phyloP scores from a whole-genome alignment of 495 filamentous ascomycete species.

The Penicillium simplicissimum region DNA sequence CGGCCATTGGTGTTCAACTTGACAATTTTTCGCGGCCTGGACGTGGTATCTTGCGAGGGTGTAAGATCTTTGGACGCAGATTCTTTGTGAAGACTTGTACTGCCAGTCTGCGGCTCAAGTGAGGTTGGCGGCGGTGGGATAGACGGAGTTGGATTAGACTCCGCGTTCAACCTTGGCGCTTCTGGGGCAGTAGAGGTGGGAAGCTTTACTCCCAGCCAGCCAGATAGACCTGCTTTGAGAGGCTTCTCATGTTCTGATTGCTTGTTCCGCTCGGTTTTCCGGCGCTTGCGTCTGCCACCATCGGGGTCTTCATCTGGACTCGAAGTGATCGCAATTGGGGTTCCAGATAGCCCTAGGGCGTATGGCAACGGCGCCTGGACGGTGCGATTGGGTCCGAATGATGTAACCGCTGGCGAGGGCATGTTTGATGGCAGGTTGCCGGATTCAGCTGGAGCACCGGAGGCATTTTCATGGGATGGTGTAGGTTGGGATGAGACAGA shows the following conservation, averaged over 20 bases:
- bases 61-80: background rate
- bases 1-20: slow-evolving; percentile 58
- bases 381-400: background rate
- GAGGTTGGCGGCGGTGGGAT: background rate
- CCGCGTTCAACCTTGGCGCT: background rate
- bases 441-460: background rate
- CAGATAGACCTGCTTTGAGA: slow-evolving; percentile 17
- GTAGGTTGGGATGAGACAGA: slow-evolving; percentile 16
- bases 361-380: background rate
- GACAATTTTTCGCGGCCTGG: slow-evolving; percentile 47
- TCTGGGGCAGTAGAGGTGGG: background rate
- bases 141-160: background rate
- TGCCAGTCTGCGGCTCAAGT: background rate
- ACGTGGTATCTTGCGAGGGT: background rate
- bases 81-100: background rate
- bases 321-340: background rate
- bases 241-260: slow-evolving; percentile 8
- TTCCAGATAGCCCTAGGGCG: background rate
- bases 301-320: slow-evolving; percentile 46
- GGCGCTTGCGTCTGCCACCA: slow-evolving; percentile 48
- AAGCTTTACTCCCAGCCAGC: slow-evolving; percentile 23
- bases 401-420: background rate
- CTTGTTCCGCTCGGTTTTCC: slow-evolving; percentile 47
- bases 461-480: background rate
- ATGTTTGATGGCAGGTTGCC: background rate